A percentile compares a stretch with the other conserved stretches of the same genome.
Evolutionary conservation across 768 basidiomycete genomes (phyloP).

Genomic region (Amanita subjunquillea): DNA sequence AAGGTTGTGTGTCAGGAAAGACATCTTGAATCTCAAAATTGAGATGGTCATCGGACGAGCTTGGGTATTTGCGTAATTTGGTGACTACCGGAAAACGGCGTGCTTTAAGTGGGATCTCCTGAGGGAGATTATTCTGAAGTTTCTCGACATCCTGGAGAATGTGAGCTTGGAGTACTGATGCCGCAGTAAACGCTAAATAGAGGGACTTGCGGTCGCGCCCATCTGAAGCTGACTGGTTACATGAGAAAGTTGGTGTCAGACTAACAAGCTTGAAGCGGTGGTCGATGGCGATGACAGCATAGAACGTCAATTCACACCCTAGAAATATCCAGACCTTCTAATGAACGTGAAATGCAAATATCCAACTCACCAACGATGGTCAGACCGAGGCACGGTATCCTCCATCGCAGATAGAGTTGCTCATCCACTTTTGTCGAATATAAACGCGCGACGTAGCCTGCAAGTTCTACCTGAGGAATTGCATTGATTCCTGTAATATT

Average conservation of each 20-base stretch:
- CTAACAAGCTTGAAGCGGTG: constrained; percentile 11
- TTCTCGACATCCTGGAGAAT: constrained; percentile 7
- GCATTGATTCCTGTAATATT: neutral
- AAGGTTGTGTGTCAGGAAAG: neutral
- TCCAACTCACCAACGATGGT: constrained; percentile 10
- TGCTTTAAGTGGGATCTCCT: neutral
- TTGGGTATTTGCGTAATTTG: neutral
- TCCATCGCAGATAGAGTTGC: constrained; percentile 7
- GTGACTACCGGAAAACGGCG: neutral
- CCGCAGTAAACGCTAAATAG: constrained; percentile 12
- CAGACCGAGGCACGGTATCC: constrained; percentile 10
- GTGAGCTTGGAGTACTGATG: constrained; percentile 9
- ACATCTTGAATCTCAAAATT: constrained; percentile 6
- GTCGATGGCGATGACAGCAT: constrained; percentile 11
- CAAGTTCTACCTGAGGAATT: constrained; percentile 6
- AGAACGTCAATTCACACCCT: constrained; percentile 10
- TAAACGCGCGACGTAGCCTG: constrained; percentile 5
- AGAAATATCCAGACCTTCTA: constrained; percentile 1
- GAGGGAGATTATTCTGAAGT: neutral
- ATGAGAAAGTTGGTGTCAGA: constrained; percentile 14
- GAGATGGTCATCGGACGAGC: constrained; percentile 4
- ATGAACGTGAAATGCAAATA: neutral
- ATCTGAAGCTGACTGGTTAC: constrained; percentile 10
- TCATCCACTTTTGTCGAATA: neutral
- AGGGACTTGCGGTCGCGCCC: constrained; percentile 8